phyloP scores from a whole-genome alignment of 2,329 filamentous ascomycete species.

The Cercospora nicotianae region DNA sequence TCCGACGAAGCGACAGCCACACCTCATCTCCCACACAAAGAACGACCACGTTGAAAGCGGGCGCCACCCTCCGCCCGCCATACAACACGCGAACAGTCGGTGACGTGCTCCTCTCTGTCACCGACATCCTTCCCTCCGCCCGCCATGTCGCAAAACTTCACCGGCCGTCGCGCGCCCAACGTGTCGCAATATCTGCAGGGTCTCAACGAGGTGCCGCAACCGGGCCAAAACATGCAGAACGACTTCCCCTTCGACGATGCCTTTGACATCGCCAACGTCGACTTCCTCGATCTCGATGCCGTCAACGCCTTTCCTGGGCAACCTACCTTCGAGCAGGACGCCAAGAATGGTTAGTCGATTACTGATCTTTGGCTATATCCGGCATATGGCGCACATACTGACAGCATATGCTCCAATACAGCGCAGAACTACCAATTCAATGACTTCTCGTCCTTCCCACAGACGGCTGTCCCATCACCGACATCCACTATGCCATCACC shows the following conservation, averaged over 20 bases:
- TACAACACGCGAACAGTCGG: neutral
- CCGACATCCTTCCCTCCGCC: neutral
- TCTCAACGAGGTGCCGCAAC: slow-evolving; percentile 71
- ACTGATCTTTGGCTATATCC: slow-evolving; percentile 2
- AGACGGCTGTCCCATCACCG: slow-evolving; percentile 29
- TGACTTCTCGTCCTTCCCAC: slow-evolving; percentile 47
- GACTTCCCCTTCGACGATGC: slow-evolving; percentile 59
- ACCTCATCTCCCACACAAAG: slow-evolving; percentile 7
- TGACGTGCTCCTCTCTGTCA: slow-evolving; percentile 4
- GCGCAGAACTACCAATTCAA: slow-evolving; percentile 47
- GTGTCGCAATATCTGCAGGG: slow-evolving; percentile 87
- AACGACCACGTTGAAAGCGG: slow-evolving; percentile 5
- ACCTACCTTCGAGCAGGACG: slow-evolving; percentile 10
- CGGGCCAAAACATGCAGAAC: slow-evolving; percentile 57
- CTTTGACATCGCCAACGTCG: slow-evolving; percentile 58
- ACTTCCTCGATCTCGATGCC: slow-evolving; percentile 69
- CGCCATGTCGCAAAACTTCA: slow-evolving; percentile 70
- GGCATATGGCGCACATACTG: slow-evolving; percentile 9
- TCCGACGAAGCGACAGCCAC: slow-evolving; percentile 4
- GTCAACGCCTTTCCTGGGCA: slow-evolving; percentile 12
- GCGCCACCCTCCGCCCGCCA: neutral
- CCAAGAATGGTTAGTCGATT: slow-evolving; percentile 24
- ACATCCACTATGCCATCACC: slow-evolving; percentile 32
- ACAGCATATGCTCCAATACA: slow-evolving; percentile 10
- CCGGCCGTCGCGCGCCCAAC: slow-evolving; percentile 76